Conservation (phyloP, 495 filamentous ascomycete species). For the Neurospora sp. region DNA sequence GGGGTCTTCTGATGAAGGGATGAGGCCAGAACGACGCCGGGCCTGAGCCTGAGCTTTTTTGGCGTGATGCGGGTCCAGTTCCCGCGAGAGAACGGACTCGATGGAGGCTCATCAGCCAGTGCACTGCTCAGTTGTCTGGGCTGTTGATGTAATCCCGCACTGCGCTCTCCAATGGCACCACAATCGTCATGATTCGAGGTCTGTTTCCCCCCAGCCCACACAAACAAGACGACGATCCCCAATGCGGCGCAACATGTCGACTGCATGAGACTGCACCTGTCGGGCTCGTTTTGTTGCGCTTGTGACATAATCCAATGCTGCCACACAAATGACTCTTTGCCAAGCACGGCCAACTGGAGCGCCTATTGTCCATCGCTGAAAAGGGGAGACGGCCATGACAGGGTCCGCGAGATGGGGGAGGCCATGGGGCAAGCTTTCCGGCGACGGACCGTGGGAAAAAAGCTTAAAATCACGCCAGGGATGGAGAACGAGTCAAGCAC, state of each 20-base stretch:
- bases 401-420: neutral
- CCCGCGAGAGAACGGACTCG: neutral
- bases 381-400: neutral
- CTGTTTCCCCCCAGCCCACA: neutral
- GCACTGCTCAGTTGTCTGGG: neutral
- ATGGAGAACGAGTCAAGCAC: neutral
- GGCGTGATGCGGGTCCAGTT: slow-evolving; percentile 6
- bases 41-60: neutral
- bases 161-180: neutral
- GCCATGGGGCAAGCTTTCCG: neutral
- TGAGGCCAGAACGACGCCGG: neutral
- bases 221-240: neutral
- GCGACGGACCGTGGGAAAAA: neutral
- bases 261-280: neutral
- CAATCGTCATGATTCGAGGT: neutral
- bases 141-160: neutral
- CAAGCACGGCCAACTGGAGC: neutral
- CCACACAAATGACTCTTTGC: neutral
- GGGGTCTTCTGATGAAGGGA: neutral
- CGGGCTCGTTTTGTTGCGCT: neutral
- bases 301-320: neutral
- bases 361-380: neutral
- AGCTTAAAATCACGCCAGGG: neutral
- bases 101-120: neutral
- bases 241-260: neutral